Conservation (phyloP, 768 basidiomycete species). For the Termitomyces sp. region DNA sequence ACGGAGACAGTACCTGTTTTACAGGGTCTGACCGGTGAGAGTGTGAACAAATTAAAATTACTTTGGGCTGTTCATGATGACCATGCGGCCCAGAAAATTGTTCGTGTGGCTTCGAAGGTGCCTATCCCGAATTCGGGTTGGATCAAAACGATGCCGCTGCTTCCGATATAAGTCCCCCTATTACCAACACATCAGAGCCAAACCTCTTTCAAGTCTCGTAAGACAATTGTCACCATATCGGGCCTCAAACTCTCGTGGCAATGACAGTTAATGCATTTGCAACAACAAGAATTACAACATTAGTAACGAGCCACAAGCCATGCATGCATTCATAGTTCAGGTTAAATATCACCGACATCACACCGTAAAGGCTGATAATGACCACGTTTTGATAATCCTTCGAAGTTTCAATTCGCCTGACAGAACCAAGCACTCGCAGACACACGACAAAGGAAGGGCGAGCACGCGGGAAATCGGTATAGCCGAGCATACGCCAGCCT, state of each 20-base stretch:
- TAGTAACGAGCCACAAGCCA: neutral
- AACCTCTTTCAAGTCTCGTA: neutral
- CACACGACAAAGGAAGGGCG: neutral
- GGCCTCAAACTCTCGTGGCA: neutral
- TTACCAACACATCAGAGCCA: neutral
- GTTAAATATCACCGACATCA: neutral
- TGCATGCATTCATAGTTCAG: neutral
- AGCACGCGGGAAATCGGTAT: neutral
- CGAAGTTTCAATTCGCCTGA: neutral
- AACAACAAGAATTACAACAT: neutral
- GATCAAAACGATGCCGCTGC: neutral
- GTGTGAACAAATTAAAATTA: neutral
- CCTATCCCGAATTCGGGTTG: neutral
- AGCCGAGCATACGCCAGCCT: neutral
- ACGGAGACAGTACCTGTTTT: neutral
- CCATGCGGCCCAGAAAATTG: constrained; percentile 1
- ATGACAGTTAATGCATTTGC: neutral
- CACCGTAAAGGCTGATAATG: neutral
- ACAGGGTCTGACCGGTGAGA: neutral
- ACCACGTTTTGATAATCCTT: neutral
- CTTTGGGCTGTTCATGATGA: neutral
- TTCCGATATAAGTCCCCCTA: neutral
- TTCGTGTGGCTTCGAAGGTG: neutral
- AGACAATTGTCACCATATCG: neutral
- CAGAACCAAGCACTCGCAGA: neutral